Base-by-base conservation (phyloP, 2,329 filamentous ascomycete genomes). In the Coniochaeta sp. region DNA sequence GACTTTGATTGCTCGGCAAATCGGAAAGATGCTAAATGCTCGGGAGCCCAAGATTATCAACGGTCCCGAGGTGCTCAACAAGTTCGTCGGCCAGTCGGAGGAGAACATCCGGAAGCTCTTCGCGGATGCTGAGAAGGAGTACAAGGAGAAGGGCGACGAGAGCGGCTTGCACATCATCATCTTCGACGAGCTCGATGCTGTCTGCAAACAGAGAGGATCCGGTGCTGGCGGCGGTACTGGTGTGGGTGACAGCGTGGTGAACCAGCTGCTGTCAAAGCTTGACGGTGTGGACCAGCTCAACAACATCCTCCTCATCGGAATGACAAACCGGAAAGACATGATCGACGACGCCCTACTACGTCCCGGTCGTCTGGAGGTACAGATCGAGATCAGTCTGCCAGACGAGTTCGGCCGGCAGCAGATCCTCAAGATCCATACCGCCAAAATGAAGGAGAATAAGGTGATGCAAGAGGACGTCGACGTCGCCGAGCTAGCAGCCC, bases 321-420 rank as follows among this genome's bases (percentile, higher is more conserved):
- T 99, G 94, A 99, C 94, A 49, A 99, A 99, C 72, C 82, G 94
- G 57, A 96, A 92, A 77, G 94, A 99, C 68, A 96, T 99, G 92
- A 97, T 99, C 58, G 94, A 99, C 67, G 94, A 97, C 68, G 94
- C 94, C 2, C 76, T 97, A 46, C 74, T 97, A 51, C 87, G 92
- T 66, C 88, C 92, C 38, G 94, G 94, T 52, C 91, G 94, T 78
- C 77, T 99, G 16, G 94, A 99, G 69, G 89, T 97, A 2, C 94
- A 99, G 63, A 86, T 99, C 71, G 94, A 99, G 65, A 97, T 99
- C 59, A 92, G 88, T 2, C 78, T 99, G 10, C 94, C 94, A 1
- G 91, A 97, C 63, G 91, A 97, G 68, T 69, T 78, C 38, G 94
- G 94, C n/a, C 84, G 94, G 63, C 78, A 82, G 31, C 90, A 97